Evolutionary conservation across 1,139 yeast genomes (phyloP).

Genomic region (Suzukiozyma palmioleophila): DNA sequence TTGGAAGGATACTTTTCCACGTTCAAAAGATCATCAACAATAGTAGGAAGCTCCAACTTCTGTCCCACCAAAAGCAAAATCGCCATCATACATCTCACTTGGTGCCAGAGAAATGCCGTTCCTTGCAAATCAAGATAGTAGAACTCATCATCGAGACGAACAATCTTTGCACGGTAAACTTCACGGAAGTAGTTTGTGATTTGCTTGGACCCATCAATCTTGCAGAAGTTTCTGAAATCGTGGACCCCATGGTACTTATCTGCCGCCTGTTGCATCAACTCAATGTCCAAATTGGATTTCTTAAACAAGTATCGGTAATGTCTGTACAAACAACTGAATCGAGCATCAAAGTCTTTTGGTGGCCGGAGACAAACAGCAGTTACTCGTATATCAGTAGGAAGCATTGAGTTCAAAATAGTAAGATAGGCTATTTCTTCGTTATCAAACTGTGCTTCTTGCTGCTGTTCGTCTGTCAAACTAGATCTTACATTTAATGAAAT

Average conservation of each 20-base stretch:
- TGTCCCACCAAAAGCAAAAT: conserved; percentile 79
- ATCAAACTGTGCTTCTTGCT: conserved; percentile 54
- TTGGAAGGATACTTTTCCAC: conserved; percentile 55
- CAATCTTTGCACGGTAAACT: conserved; percentile 50
- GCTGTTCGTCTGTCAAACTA: conserved; percentile 51
- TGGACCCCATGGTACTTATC: conserved; percentile 62
- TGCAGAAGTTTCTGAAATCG: conserved; percentile 93
- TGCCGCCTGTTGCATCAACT: conserved; percentile 70
- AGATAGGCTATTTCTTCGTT: conserved; percentile 70
- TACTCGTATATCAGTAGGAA: conserved; percentile 81
- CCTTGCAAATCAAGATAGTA: conserved; percentile 80
- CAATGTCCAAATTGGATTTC: conserved; percentile 52
- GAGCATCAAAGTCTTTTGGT: conserved; percentile 79
- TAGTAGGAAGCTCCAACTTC: conserved; percentile 54
- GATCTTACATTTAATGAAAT: conserved; percentile 78
- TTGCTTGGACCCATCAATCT: conserved; percentile 90
- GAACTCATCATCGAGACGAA: conserved; percentile 38
- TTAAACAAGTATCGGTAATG: conserved; percentile 82
- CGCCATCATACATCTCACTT: conserved; percentile 94
- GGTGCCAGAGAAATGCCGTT: conserved; percentile 95
- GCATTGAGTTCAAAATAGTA: conserved; percentile 63
- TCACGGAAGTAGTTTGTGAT: conserved; percentile 68
- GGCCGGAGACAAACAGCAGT: conserved; percentile 82
- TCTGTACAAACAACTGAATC: conserved; percentile 80
- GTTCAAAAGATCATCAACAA: conserved; percentile 59